Percentiles rank a stretch among this genome's conserved stretches.
These are phyloP conservation scores for Penicillium sp. DNA, from an alignment of 2,329 filamentous ascomycete species.

Conservation along the genomic window DNA sequence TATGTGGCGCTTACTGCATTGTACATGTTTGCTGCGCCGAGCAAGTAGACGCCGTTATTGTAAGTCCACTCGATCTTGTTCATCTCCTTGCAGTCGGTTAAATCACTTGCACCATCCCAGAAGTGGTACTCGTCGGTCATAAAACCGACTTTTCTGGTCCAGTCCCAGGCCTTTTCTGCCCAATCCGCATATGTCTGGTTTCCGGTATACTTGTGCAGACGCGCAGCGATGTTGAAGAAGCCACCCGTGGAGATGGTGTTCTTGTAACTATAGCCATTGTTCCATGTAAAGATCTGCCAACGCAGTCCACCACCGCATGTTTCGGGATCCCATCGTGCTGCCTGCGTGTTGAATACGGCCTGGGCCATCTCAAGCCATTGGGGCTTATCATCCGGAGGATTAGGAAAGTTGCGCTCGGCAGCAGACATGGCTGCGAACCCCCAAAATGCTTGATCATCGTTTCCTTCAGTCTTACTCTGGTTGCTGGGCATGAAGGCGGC, in stretches of 20 bases:
- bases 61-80: slow-evolving; percentile 55
- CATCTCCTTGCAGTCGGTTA: slow-evolving; percentile 47
- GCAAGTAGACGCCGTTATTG: slow-evolving; percentile 52
- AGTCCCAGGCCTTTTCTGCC: slow-evolving; percentile 62
- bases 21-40: slow-evolving; percentile 54
- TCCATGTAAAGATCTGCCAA: slow-evolving; percentile 35
- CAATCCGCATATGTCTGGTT: slow-evolving; percentile 48
- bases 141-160: slow-evolving; percentile 49
- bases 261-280: slow-evolving; percentile 33
- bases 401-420: slow-evolving; percentile 44
- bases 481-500: slow-evolving; percentile 42
- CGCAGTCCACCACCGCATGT: slow-evolving; percentile 65
- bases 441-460: slow-evolving; percentile 58
- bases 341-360: slow-evolving; percentile 75
- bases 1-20: slow-evolving; percentile 41
- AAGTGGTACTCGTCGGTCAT: slow-evolving; percentile 49
- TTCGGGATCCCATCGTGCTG: slow-evolving; percentile 61
- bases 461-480: slow-evolving; percentile 44
- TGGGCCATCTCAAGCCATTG: slow-evolving; percentile 75
- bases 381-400: slow-evolving; percentile 50
- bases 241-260: slow-evolving; percentile 34
- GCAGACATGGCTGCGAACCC: slow-evolving; percentile 53
- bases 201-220: slow-evolving; percentile 29
- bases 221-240: slow-evolving; percentile 31
- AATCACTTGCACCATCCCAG: slow-evolving; percentile 52